Evolutionary conservation across 768 basidiomycete genomes (phyloP), one percentile per base, ranked within the genome.

Genomic region (Boletellus emodensis): DNA sequence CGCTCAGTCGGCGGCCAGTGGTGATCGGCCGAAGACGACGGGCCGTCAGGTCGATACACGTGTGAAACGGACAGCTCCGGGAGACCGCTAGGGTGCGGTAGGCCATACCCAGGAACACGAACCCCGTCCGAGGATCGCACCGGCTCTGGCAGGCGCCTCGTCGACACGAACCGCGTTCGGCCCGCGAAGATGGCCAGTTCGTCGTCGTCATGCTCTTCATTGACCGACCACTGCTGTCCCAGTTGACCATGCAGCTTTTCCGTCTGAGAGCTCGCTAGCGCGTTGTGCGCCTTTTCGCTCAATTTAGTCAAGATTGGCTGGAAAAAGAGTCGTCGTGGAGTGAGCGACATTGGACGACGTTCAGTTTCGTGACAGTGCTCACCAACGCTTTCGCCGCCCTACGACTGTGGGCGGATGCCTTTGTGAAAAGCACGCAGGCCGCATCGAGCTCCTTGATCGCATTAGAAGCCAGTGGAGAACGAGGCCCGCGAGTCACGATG

Each of bases 381-480:
- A 87, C 86, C 32, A 86, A 67, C 15, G 84, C 85, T 59, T 80
- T 85, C 1, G 78, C 74, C 4, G 85, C 85, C 20, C 85, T 75
- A 5, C 80, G 78, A 61, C 79, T 85, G 44, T 78, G 73, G 15
- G 62, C 61, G 20, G 83, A 76, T 0, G 82, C 85, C 56, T 81
- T 79, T 1, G 76, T 70, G 63, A 89, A 88, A n/a, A 90, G 69
- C 14, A 78, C 63, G 52, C 77, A 82, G 0, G 85, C 85, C 38
- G 79, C 76, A 26, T 87, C 85, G 8, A 91, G 73, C 57, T 90
- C 85, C 17, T 72, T 65, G 68, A 90, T 81, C 4, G 89, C 89
- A 2, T 77, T 74, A 12, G 75, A 66, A 0, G 88, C 89, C 11
- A 90, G 63, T 0, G 84, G 79, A 1, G 83, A 87, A 6, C 77